Evolutionary conservation across 805 yeast species (phyloP).

Genomic region (Debaryomyces tyrocola): DNA sequence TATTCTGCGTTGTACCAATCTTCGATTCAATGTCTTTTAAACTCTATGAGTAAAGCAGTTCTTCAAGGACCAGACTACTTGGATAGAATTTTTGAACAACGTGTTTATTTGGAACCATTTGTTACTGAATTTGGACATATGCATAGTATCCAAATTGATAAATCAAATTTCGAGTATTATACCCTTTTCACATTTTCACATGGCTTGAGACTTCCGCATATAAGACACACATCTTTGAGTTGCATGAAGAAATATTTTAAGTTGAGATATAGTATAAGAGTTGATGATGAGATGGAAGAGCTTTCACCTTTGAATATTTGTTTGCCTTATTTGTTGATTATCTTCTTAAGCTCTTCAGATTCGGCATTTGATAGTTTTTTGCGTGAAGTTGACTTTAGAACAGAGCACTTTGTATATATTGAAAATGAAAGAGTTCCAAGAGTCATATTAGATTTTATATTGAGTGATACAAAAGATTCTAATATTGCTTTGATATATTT

Average conservation of each 20-base stretch:
- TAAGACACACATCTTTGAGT: constrained; percentile 48
- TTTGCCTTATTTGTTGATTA: constrained; percentile 29
- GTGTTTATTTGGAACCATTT: constrained; percentile 40
- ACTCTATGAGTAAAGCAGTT: constrained; percentile 24
- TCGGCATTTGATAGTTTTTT: constrained; percentile 22
- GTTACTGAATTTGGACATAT: constrained; percentile 44
- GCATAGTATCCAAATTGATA: constrained; percentile 38
- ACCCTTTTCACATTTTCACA: constrained; percentile 49
- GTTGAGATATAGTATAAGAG: constrained; percentile 39
- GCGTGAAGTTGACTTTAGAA: constrained; percentile 18
- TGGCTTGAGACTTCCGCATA: constrained; percentile 60
- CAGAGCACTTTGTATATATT: constrained; percentile 12
- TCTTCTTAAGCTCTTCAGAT: constrained; percentile 29
- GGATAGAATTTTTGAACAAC: constrained; percentile 27
- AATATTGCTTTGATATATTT: constrained; percentile 26
- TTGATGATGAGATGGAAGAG: constrained; percentile 7
- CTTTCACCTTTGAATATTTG: constrained; percentile 6
- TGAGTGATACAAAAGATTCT: constrained; percentile 16
- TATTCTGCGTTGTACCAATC: constrained; percentile 33
- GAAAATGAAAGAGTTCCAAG: constrained; percentile 25
- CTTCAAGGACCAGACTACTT: constrained; percentile 21
- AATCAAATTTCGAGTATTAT: constrained; percentile 51
- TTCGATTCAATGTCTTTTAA: constrained; percentile 28
- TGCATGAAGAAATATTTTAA: constrained; percentile 45
- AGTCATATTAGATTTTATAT: constrained; percentile 25